phyloP scores from a whole-genome alignment of 2,329 filamentous ascomycete genomes.

The Fusarium poae region DNA sequence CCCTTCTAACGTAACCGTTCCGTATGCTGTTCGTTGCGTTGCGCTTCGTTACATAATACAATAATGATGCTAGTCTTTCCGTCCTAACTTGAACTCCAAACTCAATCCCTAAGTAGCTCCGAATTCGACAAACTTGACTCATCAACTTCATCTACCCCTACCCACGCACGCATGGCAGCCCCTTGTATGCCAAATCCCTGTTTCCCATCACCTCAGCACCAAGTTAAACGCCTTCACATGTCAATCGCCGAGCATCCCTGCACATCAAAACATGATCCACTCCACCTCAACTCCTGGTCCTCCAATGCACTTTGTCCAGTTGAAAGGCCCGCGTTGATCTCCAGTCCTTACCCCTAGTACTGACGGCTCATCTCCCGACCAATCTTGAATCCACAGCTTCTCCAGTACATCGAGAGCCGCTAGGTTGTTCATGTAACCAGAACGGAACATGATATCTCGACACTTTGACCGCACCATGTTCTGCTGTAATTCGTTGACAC shows the following conservation, averaged over 20 bases:
- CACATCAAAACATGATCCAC: constrained; percentile 73
- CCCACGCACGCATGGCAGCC: constrained; percentile 25
- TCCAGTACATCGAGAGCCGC: constrained; percentile 88
- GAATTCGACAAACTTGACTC: constrained; percentile 18
- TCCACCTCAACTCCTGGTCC: constrained; percentile 70
- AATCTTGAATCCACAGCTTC: constrained; percentile 79
- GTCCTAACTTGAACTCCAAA: constrained; percentile 23
- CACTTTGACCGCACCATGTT: constrained; percentile 83
- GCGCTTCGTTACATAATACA: constrained; percentile 39
- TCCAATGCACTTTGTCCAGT: constrained; percentile 70
- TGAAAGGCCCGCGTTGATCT: constrained; percentile 65
- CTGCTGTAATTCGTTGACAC: constrained; percentile 83
- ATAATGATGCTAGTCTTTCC: constrained; percentile 22
- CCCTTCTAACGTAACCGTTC: constrained; percentile 34
- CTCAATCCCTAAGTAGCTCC: constrained; percentile 28
- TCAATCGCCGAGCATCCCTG: constrained; percentile 30
- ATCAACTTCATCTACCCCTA: constrained; percentile 21
- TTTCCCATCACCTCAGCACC: constrained; percentile 25
- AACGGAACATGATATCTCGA: constrained; percentile 86
- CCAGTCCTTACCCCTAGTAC: constrained; percentile 53
- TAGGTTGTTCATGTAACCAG: constrained; percentile 93
- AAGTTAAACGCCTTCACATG: constrained; percentile 35
- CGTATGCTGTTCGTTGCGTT: constrained; percentile 33
- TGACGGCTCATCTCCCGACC: constrained; percentile 55
- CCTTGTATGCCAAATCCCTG: constrained; percentile 34